Evolutionary conservation across 495 filamentous ascomycete genomes (phyloP), one percentile per base, ranked within the genome.

Genomic region (Letharia lupina): DNA sequence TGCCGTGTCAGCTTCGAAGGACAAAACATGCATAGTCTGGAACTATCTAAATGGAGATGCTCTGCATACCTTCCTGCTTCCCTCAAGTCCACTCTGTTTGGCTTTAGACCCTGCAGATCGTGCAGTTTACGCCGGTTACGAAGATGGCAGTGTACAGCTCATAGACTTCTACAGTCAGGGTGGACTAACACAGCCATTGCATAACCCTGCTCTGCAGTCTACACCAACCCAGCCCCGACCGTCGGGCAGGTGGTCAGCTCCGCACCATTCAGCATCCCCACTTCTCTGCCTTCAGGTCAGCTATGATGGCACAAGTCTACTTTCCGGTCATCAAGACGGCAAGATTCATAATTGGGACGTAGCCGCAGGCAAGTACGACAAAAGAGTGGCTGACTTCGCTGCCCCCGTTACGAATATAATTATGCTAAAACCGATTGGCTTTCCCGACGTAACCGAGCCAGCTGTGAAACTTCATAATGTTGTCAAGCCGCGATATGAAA

Each of bases 11-110:
- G 83, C 86, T 2, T 89, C 90, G 63, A 84, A 87, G 67, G 92
- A 96, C 73, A 88, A 87, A 69, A 92, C 86, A 2, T 89, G 87
- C 67, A 86, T 94, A 67, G 82, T 90, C 63, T 98, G 94, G 94
- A 90, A 96, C 73, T 94, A 93, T 72, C 84, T 87, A 39, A 89
- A 83, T 2, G 91, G 91, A 45, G 80, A 80, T 40, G 79, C 85
- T 33, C 74, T 97, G 65, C 86, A 91, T 67, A 96, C 91, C 23
- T 87, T 90, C 68, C 80, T 98, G 28, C 83, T 96, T 59, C 82
- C 89, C 3, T 80, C 79, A n/a, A 80, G 82, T 33, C 89, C 93
- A 23, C 78, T 86, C 37, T 91, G 87, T 68, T 71, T 96, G 37
- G 80, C 84, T 12, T 76, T 98, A 7, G 94, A 98, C 73, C 89